These are phyloP conservation scores for Globomyces pollinis-pini DNA, from an alignment of 192 early-diverging fungal genomes.

Conservation along the genomic window DNA sequence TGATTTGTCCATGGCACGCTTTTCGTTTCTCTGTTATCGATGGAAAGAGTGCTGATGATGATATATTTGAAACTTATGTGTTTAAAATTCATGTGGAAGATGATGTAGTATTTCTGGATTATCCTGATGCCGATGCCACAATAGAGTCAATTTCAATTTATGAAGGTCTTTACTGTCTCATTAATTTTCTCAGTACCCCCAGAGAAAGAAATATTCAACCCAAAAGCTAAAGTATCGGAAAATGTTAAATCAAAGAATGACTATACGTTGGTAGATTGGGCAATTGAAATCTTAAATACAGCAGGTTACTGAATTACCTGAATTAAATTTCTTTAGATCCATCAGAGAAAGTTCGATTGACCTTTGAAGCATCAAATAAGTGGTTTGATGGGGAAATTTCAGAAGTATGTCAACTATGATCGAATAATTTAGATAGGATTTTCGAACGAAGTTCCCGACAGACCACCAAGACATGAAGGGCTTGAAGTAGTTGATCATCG, in stretches of 20 bases:
- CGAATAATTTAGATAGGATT: not conserved
- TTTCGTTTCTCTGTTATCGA: slow-evolving; percentile 25
- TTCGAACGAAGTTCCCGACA: slow-evolving; percentile 28
- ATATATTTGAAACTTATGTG: not conserved
- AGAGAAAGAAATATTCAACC: too few species aligned
- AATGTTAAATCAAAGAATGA: too few species aligned
- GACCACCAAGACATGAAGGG: slow-evolving; percentile 34
- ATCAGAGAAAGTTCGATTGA: slow-evolving; percentile 39
- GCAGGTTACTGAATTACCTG: too few species aligned
- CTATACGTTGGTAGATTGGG: slow-evolving; percentile 32
- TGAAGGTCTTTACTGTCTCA: too few species aligned
- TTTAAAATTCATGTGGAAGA: not conserved
- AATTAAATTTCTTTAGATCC: too few species aligned
- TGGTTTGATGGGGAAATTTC: slow-evolving; percentile 11
- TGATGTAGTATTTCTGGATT: slow-evolving; percentile 11
- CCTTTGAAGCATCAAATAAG: slow-evolving; percentile 9
- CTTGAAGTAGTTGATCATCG: slow-evolving; percentile 36
- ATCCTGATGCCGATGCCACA: not conserved
- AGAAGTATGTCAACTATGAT: too few species aligned
- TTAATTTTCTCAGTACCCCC: too few species aligned
- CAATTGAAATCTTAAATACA: slow-evolving; percentile 45
- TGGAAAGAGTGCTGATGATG: slow-evolving; percentile 12
- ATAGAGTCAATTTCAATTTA: too few species aligned
- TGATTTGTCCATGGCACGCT: slow-evolving; percentile 44
- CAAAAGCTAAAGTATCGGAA: too few species aligned